Evolutionary conservation across 345 rosid genomes (phyloP), one percentile per base, ranked within the genome.

Genomic region (Gossypium anomalum): DNA sequence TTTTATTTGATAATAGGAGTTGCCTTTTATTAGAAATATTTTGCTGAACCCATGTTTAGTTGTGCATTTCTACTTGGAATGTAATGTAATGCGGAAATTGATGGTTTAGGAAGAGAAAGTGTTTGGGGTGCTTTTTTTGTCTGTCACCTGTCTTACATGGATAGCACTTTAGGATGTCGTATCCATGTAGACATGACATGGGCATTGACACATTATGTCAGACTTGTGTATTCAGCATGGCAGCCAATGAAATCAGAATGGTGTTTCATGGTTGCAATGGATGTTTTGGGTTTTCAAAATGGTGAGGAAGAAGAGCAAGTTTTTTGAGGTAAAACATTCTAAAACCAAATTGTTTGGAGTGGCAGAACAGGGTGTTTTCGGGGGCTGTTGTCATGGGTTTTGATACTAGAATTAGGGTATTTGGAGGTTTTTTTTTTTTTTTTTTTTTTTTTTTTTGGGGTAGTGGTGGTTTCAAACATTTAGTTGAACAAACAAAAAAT

Each of bases 31-130:
- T 67, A 25, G 38, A 67, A 47, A 9, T 29, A 17, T 68, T 48
- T 68, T 49, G 23, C 58, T 68, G 44, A 16, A 67, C 20, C 72
- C 58, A 49, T 10, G 61, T 66, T 66, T 66, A 6, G 38, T 49
- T 20, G 51, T 45, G 34, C 53, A 45, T 22, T 67, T 67, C 14
- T 3, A 7, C 72, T 68, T 23, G 43, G 55, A 45, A 44, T 67
- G 38, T 67, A 67, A 23, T 47, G 55, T 47, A 67, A 47, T 22
- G 55, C 3, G 1, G 23, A 13, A 22, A 34, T 34, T 34, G 41
- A 34, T 3, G 12, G 55, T 3, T 20, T 67, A 67, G 56, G 71
- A 47, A 47, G 19, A 22, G 61, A 34, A 34, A 43, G 60, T 56
- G 15, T 9, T 22, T 57, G 14, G 20, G 61, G 61, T 27, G 23